A percentile compares a stretch with the other conserved stretches of the same genome.
Evolutionary conservation across 2,329 filamentous ascomycete species (phyloP).

Genomic region (Blumeria graminis): DNA sequence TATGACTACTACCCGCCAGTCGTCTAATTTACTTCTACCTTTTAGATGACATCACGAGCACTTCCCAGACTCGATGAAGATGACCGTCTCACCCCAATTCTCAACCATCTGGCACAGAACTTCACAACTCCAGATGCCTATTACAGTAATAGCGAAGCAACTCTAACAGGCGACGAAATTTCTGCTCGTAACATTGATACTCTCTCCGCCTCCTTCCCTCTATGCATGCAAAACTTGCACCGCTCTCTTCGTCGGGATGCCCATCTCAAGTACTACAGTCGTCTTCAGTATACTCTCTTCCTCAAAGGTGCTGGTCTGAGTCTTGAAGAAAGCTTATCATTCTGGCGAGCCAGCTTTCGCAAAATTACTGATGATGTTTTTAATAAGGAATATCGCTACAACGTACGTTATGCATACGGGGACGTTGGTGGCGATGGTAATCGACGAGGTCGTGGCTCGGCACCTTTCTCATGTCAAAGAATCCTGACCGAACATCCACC

Average conservation of each 20-base stretch:
- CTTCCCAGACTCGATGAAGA: constrained; percentile 88
- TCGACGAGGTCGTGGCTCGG: constrained; percentile 65
- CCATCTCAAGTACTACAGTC: constrained; percentile 80
- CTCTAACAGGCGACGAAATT: constrained; percentile 47
- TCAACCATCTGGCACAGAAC: constrained; percentile 74
- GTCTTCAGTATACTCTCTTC: constrained; percentile 88
- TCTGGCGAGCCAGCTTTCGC: constrained; percentile 74
- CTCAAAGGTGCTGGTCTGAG: constrained; percentile 83
- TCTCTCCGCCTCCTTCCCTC: constrained; percentile 60
- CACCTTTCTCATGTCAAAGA: constrained; percentile 83
- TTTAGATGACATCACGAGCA: constrained; percentile 62
- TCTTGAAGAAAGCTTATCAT: constrained; percentile 73
- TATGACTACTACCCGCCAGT: neutral
- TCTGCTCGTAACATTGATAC: constrained; percentile 57
- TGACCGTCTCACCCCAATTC: constrained; percentile 57
- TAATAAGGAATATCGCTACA: constrained; percentile 95
- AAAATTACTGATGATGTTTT: constrained; percentile 82
- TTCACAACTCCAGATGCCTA: constrained; percentile 78
- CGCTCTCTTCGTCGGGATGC: constrained; percentile 62
- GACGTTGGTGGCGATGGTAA: constrained; percentile 42
- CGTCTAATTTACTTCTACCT: neutral
- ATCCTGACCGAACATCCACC: constrained; percentile 77
- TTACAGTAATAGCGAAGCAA: constrained; percentile 41
- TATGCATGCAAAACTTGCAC: constrained; percentile 89
- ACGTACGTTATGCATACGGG: constrained; percentile 36